These are phyloP conservation scores for Paulownia fortunei DNA, from an alignment of 257 asterid genomes.

Conservation along the genomic window DNA sequence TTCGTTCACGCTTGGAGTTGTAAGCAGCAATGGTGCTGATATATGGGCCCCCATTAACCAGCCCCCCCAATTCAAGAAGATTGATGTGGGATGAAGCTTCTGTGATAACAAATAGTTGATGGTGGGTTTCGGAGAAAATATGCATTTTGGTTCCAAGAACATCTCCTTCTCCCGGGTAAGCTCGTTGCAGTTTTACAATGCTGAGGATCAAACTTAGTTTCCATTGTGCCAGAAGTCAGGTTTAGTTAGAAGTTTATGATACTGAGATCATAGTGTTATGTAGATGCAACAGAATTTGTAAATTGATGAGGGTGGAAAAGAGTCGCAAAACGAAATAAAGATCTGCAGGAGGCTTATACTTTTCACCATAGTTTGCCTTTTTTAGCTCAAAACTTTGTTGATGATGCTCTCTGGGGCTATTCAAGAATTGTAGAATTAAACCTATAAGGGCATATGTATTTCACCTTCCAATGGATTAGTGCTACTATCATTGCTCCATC, in stretches of 20 bases:
- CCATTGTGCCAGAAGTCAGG: not conserved
- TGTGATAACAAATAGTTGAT: slow-evolving; percentile 29
- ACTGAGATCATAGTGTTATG: slow-evolving; percentile 11
- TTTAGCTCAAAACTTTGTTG: too few species aligned
- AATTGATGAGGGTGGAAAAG: not conserved
- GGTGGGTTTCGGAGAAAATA: not conserved
- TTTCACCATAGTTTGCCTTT: not conserved
- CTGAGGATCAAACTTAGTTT: not conserved
- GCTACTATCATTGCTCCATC: too few species aligned
- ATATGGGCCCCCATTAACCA: slow-evolving; percentile 87
- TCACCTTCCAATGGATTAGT: too few species aligned
- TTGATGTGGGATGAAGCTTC: slow-evolving; percentile 35
- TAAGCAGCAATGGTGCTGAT: slow-evolving; percentile 89
- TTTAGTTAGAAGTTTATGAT: slow-evolving; percentile 9
- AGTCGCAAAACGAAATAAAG: not conserved
- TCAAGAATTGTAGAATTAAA: too few species aligned
- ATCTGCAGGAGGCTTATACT: not conserved
- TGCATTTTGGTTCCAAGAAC: not conserved
- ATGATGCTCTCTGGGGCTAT: too few species aligned
- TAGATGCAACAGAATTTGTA: slow-evolving; percentile 24
- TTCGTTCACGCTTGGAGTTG: slow-evolving; percentile 64
- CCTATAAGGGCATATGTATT: too few species aligned
- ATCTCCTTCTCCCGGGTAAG: not conserved
- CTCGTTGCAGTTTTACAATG: not conserved
- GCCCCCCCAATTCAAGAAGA: slow-evolving; percentile 39